Evolutionary conservation across 2,329 filamentous ascomycete genomes (phyloP), one percentile per base, ranked within the genome.

Genomic region (Xylariaceae sp.): DNA sequence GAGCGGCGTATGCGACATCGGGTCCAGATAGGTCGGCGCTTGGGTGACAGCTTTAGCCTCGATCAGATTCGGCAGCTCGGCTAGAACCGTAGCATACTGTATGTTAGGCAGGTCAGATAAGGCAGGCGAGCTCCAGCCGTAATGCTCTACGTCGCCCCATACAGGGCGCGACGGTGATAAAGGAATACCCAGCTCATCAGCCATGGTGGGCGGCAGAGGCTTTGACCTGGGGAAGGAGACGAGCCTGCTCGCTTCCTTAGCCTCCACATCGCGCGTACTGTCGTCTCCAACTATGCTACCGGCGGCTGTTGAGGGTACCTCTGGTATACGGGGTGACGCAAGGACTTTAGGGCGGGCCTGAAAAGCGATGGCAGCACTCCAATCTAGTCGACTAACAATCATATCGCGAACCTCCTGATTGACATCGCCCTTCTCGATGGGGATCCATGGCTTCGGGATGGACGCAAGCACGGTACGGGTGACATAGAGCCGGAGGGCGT

Each of bases 41-140:
- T 96, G 80, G 0, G 89, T 91, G n/a, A 96, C 83, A 1, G 91
- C 92, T 70, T 92, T 92, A 7, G 89, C 92, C 74, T 97, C 92
- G 59, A 97, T 88, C 31, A 97, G 78, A 67, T 95, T 87, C 1
- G 91, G 89, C 29, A 99, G 77, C 71, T 97, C 92, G 39, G 81
- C 79, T 19, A 96, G 77, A 29, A 99, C 89, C 1, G 84, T 84
- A 63, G 79, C 80, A 70, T 95, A 97, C 60, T 95, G 85, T n/a
- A 97, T 73, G 65, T 89, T 84, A 3, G 89, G 85, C 19, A 94
- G 73, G 66, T 94, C 88, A 6, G 80, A 75, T 1, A 84, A 87
- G 32, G 81, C 80, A 4, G 92, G 92, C 2, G 90, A 88, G 2
- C 87, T 87, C 92, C 94, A 97, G 50, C 92, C 94, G 12, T 84